Base-by-base conservation (phyloP, 495 filamentous ascomycete species). In the Xylaria nigripes region DNA sequence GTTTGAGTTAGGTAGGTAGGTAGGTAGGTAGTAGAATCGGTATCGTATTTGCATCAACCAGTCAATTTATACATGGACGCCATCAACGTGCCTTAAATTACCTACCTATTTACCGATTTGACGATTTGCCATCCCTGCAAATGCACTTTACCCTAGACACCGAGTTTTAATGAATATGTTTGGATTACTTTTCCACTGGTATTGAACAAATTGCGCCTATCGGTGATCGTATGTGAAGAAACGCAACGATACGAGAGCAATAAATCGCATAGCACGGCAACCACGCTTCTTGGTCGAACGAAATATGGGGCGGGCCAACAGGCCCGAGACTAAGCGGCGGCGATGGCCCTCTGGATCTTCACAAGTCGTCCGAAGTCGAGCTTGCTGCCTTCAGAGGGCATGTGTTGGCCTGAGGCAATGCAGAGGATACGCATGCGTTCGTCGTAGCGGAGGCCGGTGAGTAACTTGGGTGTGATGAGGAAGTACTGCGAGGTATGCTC, bases 381-480 rank as follows among this genome's bases (percentile, higher is more conserved):
- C 65, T 68, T 64, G 40, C 72, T 62, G 51, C 77, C 69, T 25
- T 71, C 62, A 47, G 60, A 52, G 0, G 89, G 87, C 83, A 98
- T 90, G 62, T 90, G 81, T 71, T 97, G 90, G 23, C 93, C 93
- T 67, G 85, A 90, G 47, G 87, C 87, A 67, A 98, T 97, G 60
- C 89, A 95, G 52, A 96, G 83, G 34, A 99, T 86, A 61, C 81
- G 85, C 90, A 99, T 97, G 21, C 88, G 81, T 36, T 79, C 78
- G 66, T 92, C 88, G 69, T 96, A 99, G 61, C 81, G 79, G 43
- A 99, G 72, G 25, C 85, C 87, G 7, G 80, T 86, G 45, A 97
- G 80, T 48, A 99, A 72, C 71, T 99, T 99, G n/a, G 93, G 93
- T 13, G 93, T 97, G 73, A 99, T 96, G 32, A 99, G 82, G 79